Base-by-base conservation (phyloP, 1,139 yeast genomes). In the Hyphopichia khmerensis region DNA sequence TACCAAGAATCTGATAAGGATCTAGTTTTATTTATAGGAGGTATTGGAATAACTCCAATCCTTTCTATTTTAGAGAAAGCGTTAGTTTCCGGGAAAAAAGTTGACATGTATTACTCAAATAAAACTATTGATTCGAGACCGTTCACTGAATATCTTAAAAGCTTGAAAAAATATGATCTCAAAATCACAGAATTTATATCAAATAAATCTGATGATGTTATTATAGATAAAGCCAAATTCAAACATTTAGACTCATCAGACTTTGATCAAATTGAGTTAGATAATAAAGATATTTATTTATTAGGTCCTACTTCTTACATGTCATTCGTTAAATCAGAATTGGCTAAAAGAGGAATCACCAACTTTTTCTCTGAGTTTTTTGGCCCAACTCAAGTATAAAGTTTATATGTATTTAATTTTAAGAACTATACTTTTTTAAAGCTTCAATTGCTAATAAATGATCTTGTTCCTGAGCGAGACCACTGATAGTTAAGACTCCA, bases 41-140 rank as follows among this genome's bases (percentile, higher is more conserved):
- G 89, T 42, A 81, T 82, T 49, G 90, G 89, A 48, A 77, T 82
- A 44, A 84, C 89, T 2, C 89, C 90, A 35, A 49, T 80, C 43
- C 55, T 81, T 39, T 65, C 86, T 8, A 76, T 82, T 57, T 55
- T 75, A 27, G 77, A 76, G 49, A 53, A 63, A 14, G 72, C 72
- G 3, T 53, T 66, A 40, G 43, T 43, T 14, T 52, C 54, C 18
- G 64, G 62, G 3, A 57, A 61, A 46, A 52, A 51, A 13, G 72
- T 67, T 10, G 56, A 45, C 13, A 46, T 71, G 38, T 49, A 56
- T 37, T 57, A 64, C 50, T 68, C 73, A 11, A 69, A 67, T 46
- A 55, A 50, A 44, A 46, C 52, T 3, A 40, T 39, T 3, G 48
- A 46, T 2, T 37, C 51, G 26, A 54, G 69, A 38, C 65, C 75